Conservation (phyloP, 805 yeast genomes). For the Candida tammaniensis region DNA sequence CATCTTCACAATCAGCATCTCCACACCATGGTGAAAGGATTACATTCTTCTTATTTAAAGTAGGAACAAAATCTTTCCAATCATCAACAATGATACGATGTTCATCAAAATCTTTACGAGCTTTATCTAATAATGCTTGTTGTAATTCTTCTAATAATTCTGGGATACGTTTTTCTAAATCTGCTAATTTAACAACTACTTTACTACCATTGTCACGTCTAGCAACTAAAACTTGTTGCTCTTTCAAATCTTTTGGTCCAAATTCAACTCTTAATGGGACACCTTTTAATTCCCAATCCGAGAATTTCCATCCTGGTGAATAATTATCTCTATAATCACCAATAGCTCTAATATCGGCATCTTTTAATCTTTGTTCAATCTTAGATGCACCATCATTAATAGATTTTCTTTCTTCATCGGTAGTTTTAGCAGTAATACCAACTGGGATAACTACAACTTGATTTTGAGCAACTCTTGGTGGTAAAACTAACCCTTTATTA, state of each 20-base stretch:
- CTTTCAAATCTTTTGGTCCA: slow-evolving; percentile 93
- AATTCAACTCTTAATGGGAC: slow-evolving; percentile 88
- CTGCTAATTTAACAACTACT: slow-evolving; percentile 56
- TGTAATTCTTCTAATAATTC: slow-evolving; percentile 82
- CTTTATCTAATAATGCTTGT: slow-evolving; percentile 64
- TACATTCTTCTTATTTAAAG: slow-evolving; percentile 86
- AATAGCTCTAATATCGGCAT: slow-evolving; percentile 66
- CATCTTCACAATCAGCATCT: slow-evolving; percentile 89
- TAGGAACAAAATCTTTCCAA: slow-evolving; percentile 91
- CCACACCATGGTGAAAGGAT: slow-evolving; percentile 98
- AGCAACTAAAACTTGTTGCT: slow-evolving; percentile 78
- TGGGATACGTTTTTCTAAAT: slow-evolving; percentile 64
- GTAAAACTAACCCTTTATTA: slow-evolving; percentile 95
- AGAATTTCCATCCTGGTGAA: slow-evolving; percentile 98
- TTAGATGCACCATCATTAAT: slow-evolving; percentile 68
- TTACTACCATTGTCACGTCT: slow-evolving; percentile 90
- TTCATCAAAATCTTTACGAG: slow-evolving; percentile 77
- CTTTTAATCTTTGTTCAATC: slow-evolving; percentile 60
- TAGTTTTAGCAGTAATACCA: slow-evolving; percentile 85
- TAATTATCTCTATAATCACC: slow-evolving; percentile 92
- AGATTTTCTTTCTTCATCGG: slow-evolving; percentile 68
- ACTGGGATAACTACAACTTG: slow-evolving; percentile 95
- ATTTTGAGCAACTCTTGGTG: slow-evolving; percentile 92
- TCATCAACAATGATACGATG: slow-evolving; percentile 80
- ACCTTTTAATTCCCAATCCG: slow-evolving; percentile 97